phyloP scores from a whole-genome alignment of 768 basidiomycete genomes.

The Rhizopogon vinicolor region DNA sequence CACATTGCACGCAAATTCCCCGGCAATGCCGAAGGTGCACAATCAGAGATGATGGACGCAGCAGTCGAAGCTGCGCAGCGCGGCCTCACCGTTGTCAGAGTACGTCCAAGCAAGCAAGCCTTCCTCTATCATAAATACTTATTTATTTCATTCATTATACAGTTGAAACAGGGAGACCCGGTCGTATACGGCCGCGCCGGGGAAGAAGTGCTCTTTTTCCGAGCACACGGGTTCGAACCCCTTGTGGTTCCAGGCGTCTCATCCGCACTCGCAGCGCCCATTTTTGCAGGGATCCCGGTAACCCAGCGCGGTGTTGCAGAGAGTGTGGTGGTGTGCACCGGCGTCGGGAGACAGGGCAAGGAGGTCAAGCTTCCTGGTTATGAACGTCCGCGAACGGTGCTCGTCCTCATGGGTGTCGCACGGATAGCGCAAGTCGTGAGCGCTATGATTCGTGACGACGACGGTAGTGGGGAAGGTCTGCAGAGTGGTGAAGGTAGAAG shows the following conservation, averaged over 20 bases:
- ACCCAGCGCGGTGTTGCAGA: slow-evolving; percentile 96
- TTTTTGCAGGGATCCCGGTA: slow-evolving; percentile 87
- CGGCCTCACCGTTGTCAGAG: slow-evolving; percentile 85
- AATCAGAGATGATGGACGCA: slow-evolving; percentile 90
- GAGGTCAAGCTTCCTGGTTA: slow-evolving; percentile 85
- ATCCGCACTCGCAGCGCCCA: slow-evolving; percentile 86
- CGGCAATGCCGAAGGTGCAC: slow-evolving; percentile 93
- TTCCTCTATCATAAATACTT: not conserved
- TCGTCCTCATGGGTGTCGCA: slow-evolving; percentile 95
- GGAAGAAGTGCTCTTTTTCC: slow-evolving; percentile 93
- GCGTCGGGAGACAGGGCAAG: slow-evolving; percentile 84
- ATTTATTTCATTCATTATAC: not conserved
- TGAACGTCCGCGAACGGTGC: slow-evolving; percentile 71
- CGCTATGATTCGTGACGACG: slow-evolving; percentile 37
- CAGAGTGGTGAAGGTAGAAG: slow-evolving; percentile 37
- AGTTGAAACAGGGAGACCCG: slow-evolving; percentile 98
- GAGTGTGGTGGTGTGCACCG: slow-evolving; percentile 86
- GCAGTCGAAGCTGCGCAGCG: slow-evolving; percentile 77
- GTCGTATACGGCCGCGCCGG: slow-evolving; percentile 92
- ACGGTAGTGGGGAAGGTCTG: slow-evolving; percentile 3
- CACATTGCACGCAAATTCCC: slow-evolving; percentile 97
- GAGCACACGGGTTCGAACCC: slow-evolving; percentile 77
- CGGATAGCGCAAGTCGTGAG: slow-evolving; percentile 68
- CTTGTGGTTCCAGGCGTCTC: slow-evolving; percentile 86
- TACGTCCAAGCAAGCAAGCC: slow-evolving; percentile 30